Conservation (phyloP, 345 rosid species). For the Citrus glauca region DNA sequence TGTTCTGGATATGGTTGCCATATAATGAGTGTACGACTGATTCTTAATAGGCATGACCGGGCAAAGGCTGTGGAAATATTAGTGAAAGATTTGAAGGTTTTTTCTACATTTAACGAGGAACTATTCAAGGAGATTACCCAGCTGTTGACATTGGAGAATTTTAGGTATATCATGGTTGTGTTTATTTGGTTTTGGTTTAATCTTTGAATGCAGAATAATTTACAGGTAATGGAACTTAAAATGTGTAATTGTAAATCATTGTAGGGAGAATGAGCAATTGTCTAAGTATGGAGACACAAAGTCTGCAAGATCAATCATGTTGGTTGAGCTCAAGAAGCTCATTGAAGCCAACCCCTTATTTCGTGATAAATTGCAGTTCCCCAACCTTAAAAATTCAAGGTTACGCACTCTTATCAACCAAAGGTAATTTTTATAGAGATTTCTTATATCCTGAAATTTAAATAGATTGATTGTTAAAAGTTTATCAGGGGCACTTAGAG, state of each 20-base stretch:
- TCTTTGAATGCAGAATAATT: background rate
- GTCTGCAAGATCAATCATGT: conserved; percentile 95
- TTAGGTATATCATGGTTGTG: conserved; percentile 45
- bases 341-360: conserved; percentile 96
- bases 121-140: conserved; percentile 96
- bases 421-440: conserved; percentile 43
- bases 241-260: conserved; percentile 12
- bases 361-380: conserved; percentile 95
- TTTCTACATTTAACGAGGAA: conserved; percentile 93
- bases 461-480: background rate
- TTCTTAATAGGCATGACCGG: conserved; percentile 73
- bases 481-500: background rate
- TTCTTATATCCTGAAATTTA: background rate
- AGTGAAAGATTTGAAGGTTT: conserved; percentile 94
- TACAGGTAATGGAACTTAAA: background rate
- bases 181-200: background rate
- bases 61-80: conserved; percentile 92
- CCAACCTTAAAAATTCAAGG: conserved; percentile 86
- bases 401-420: conserved; percentile 91
- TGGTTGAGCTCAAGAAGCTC: conserved; percentile 96
- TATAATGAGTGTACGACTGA: background rate
- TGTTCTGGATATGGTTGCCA: background rate
- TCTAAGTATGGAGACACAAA: conserved; percentile 98
- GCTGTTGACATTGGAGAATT: conserved; percentile 87
- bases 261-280: conserved; percentile 95